phyloP scores from a whole-genome alignment of 2,329 filamentous ascomycete genomes.

The Verticillium isaacii region DNA sequence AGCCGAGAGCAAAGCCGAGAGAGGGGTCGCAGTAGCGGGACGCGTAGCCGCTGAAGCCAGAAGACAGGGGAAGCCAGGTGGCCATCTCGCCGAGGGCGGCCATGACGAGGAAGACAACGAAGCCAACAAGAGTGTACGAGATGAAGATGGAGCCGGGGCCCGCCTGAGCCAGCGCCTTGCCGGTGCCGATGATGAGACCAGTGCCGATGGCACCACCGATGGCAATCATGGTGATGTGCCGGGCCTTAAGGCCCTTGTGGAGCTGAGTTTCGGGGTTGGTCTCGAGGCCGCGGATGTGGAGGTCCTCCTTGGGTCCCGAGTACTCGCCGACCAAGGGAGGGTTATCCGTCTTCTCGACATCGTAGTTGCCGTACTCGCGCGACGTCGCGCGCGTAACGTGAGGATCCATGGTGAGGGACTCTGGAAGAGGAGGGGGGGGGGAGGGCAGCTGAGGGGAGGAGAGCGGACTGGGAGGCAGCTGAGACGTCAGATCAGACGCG shows the following conservation, averaged over 20 bases:
- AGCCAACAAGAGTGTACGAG: conserved; percentile 63
- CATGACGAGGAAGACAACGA: conserved; percentile 78
- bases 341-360: conserved; percentile 19
- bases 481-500: neutral
- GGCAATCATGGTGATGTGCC: conserved; percentile 57
- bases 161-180: conserved; percentile 46
- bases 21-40: conserved; percentile 75
- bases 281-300: conserved; percentile 43
- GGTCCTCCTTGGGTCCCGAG: conserved; percentile 20
- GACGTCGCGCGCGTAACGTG: neutral
- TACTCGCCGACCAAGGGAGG: conserved; percentile 10
- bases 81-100: conserved; percentile 80
- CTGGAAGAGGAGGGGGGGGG: neutral
- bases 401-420: neutral
- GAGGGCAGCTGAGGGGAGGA: neutral
- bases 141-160: conserved; percentile 66
- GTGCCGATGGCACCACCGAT: conserved; percentile 73
- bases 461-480: neutral
- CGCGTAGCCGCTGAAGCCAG: conserved; percentile 79
- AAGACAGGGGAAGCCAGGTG: conserved; percentile 71
- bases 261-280: conserved; percentile 42
- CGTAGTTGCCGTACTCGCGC: conserved; percentile 12
- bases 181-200: conserved; percentile 68
- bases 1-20: conserved; percentile 74
- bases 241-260: conserved; percentile 48